phyloP scores from a whole-genome alignment of 306 rosid genomes.

The Corylus avellana region DNA sequence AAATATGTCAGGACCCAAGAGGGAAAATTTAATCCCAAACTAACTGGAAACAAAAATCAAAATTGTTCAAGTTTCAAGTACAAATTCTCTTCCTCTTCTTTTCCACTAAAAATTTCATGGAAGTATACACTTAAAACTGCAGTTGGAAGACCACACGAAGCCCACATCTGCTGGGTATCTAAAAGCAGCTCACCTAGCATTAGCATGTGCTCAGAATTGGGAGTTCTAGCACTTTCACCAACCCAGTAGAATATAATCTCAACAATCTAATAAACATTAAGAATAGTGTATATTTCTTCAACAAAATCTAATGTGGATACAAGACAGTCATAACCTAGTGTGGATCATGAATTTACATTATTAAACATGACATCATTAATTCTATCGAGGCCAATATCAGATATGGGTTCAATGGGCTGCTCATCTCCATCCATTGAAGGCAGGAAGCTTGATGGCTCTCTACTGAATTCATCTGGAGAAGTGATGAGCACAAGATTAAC shows the following conservation, averaged over 20 bases:
- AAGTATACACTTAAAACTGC: no score
- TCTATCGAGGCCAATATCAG: slow-evolving; percentile 60
- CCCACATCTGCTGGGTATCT: no score
- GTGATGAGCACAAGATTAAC: slow-evolving; percentile 11
- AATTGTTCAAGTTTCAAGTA: background rate
- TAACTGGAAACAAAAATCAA: background rate
- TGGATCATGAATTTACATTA: slow-evolving; percentile 19
- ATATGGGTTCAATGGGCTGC: slow-evolving; percentile 73
- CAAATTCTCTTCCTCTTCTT: no score
- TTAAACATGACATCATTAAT: slow-evolving; percentile 76
- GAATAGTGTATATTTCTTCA: background rate
- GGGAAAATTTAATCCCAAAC: background rate
- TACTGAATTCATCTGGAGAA: slow-evolving; percentile 74
- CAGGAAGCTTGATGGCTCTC: slow-evolving; percentile 54
- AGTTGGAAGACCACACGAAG: no score
- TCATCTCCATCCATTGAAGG: slow-evolving; percentile 45
- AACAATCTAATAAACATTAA: background rate
- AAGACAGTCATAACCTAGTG: background rate
- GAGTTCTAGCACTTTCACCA: background rate
- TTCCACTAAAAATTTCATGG: no score
- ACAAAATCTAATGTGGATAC: background rate
- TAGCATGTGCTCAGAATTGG: no score
- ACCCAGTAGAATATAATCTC: background rate
- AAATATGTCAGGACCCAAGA: no score
- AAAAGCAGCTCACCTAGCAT: no score